These are phyloP conservation scores for Mycena crocata DNA, from an alignment of 768 basidiomycete species.

Conservation along the genomic window DNA sequence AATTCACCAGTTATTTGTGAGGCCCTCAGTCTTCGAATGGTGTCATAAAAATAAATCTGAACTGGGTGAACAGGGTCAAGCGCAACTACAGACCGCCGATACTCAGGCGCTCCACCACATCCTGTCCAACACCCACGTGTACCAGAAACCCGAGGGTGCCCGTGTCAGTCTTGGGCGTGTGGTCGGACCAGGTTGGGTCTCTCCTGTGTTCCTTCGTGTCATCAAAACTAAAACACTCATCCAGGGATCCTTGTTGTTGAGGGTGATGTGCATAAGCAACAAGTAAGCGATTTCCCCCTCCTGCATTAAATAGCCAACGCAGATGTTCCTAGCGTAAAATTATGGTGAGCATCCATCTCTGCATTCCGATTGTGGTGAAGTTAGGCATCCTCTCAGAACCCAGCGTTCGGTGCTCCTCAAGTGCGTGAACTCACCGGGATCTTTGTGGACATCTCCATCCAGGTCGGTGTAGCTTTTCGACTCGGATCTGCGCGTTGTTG, in stretches of 20 bases:
- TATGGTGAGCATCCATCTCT: slow-evolving; percentile 30
- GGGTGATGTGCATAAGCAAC: slow-evolving; percentile 37
- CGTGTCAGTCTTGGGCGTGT: slow-evolving; percentile 42
- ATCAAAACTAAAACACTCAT: neutral
- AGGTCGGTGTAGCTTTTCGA: slow-evolving; percentile 37
- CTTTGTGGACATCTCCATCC: slow-evolving; percentile 52
- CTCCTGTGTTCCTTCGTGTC: neutral
- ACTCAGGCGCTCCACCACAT: slow-evolving; percentile 63
- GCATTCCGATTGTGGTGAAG: neutral
- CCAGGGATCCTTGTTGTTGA: slow-evolving; percentile 50
- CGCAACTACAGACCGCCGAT: slow-evolving; percentile 58
- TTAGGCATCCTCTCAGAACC: slow-evolving; percentile 46
- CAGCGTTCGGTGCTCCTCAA: slow-evolving; percentile 60
- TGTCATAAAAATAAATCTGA: neutral
- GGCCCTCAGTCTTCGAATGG: slow-evolving; percentile 46
- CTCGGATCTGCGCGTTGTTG: too few species aligned
- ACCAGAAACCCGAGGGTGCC: slow-evolving; percentile 52
- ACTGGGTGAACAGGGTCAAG: slow-evolving; percentile 13
- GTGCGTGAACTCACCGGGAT: slow-evolving; percentile 54
- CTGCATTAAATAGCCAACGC: neutral
- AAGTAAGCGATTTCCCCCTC: slow-evolving; percentile 12
- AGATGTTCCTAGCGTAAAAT: slow-evolving; percentile 35
- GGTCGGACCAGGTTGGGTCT: slow-evolving; percentile 37
- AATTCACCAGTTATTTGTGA: slow-evolving; percentile 54
- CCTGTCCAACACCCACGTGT: slow-evolving; percentile 54